phyloP scores from a whole-genome alignment of 768 basidiomycete species.

The Lactarius trivialis region DNA sequence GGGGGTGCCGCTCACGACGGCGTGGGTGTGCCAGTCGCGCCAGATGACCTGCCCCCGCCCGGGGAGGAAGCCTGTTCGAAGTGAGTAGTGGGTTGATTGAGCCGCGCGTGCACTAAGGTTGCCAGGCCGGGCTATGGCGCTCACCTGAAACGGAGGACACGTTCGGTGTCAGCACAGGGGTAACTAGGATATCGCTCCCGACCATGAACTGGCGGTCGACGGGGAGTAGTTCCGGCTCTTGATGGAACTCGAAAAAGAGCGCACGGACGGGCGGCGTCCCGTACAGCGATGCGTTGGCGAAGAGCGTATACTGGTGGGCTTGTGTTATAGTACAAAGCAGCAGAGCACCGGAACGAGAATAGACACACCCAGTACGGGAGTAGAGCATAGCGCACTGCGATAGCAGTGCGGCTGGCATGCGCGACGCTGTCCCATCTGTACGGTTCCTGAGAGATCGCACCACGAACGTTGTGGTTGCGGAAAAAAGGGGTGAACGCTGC shows the following conservation, averaged over 20 bases:
- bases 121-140: slow-evolving; percentile 16
- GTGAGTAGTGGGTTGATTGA: background rate
- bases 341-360: background rate
- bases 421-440: slow-evolving; percentile 79
- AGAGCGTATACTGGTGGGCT: slow-evolving; percentile 55
- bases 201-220: slow-evolving; percentile 68
- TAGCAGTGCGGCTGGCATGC: slow-evolving; percentile 63
- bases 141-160: slow-evolving; percentile 59
- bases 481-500: slow-evolving; percentile 79
- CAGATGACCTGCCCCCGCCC: slow-evolving; percentile 52
- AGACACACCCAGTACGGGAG: slow-evolving; percentile 70
- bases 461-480: slow-evolving; percentile 65
- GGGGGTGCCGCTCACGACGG: slow-evolving; percentile 36
- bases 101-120: background rate
- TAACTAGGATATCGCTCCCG: slow-evolving; percentile 64
- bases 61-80: slow-evolving; percentile 51
- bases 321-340: background rate
- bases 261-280: slow-evolving; percentile 71
- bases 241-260: slow-evolving; percentile 72
- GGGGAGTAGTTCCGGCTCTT: slow-evolving; percentile 55
- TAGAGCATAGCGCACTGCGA: slow-evolving; percentile 61
- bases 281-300: slow-evolving; percentile 55
- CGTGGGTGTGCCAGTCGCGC: slow-evolving; percentile 72
- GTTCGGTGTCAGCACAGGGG: slow-evolving; percentile 67
- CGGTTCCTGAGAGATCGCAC: slow-evolving; percentile 71